Evolutionary conservation across 441 rosid species (phyloP).

Genomic region (Brassica balearica): DNA sequence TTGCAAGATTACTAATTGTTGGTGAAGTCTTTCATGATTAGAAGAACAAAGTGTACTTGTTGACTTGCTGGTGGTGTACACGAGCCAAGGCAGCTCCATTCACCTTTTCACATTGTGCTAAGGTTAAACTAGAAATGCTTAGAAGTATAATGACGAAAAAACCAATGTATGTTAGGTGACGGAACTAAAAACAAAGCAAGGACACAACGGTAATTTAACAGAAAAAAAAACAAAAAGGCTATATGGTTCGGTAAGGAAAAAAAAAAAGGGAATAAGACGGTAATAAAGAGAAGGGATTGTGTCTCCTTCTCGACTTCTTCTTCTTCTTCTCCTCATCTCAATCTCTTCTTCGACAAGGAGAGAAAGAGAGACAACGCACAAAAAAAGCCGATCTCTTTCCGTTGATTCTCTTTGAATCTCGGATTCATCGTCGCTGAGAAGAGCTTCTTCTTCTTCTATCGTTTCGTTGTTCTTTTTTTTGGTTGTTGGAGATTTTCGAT

Average conservation of each 20-base stretch:
- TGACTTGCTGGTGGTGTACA: neutral
- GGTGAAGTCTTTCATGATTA: constrained; percentile 13
- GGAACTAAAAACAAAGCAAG: neutral
- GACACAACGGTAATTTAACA: constrained; percentile 4
- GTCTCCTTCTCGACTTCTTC: constrained; percentile 36
- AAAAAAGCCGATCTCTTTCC: constrained; percentile 27
- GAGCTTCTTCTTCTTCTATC: neutral
- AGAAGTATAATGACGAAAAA: constrained; percentile 33
- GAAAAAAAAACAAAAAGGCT: neutral
- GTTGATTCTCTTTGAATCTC: constrained; percentile 28
- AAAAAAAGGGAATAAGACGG: constrained; percentile 12
- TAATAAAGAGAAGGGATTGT: constrained; percentile 47
- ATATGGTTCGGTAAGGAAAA: neutral
- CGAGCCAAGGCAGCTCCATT: neutral
- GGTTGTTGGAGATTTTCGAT: constrained; percentile 44
- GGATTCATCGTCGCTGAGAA: constrained; percentile 44
- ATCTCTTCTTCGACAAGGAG: constrained; percentile 49
- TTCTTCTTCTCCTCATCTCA: constrained; percentile 38
- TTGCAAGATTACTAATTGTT: constrained; percentile 7
- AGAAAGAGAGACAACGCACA: constrained; percentile 50
- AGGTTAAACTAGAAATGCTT: neutral
- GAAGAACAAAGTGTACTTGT: too few species aligned
- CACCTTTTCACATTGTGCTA: neutral
- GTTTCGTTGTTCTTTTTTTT: neutral
- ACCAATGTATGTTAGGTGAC: neutral